A percentile compares a stretch with the other conserved stretches of the same genome.
phyloP scores from a whole-genome alignment of 192 early-diverging fungal genomes.

The Rhizophagus clarus region DNA sequence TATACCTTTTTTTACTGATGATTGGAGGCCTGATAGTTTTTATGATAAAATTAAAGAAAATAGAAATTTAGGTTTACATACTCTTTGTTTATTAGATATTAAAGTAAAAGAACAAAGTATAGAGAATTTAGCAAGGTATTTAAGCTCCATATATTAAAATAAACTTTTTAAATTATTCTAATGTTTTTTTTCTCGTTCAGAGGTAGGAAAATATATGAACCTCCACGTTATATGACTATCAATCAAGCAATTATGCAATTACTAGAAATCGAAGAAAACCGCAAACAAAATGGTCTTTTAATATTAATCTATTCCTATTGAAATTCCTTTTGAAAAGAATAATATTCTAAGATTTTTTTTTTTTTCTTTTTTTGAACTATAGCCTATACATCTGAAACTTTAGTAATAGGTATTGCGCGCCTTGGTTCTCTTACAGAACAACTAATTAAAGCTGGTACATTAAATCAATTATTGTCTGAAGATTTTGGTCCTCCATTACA shows the following conservation, averaged over 20 bases:
- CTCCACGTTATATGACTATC: slow-evolving; percentile 96
- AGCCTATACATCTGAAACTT: slow-evolving; percentile 76
- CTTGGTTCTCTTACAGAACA: slow-evolving; percentile 81
- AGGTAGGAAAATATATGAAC: slow-evolving; percentile 92
- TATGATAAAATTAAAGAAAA: slow-evolving; percentile 94
- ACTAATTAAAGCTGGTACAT: slow-evolving; percentile 83
- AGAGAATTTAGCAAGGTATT: slow-evolving; percentile 88
- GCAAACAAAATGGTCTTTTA: slow-evolving; percentile 57
- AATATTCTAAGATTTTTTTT: neutral
- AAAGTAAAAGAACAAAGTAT: slow-evolving; percentile 97
- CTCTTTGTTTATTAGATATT: slow-evolving; percentile 93
- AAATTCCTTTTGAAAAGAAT: neutral
- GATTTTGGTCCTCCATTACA: slow-evolving; percentile 97
- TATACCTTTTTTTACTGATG: slow-evolving; percentile 96
- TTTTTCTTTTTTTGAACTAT: neutral
- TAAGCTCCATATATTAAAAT: neutral
- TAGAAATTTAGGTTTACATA: slow-evolving; percentile 82
- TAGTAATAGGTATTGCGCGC: slow-evolving; percentile 91
- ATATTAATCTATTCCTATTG: neutral
- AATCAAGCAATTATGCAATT: slow-evolving; percentile 92
- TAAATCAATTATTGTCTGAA: slow-evolving; percentile 75
- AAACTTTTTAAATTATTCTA: neutral
- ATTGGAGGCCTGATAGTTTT: slow-evolving; percentile 96
- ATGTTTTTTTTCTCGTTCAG: slow-evolving; percentile 38
- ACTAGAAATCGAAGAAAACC: slow-evolving; percentile 87